A percentile compares a stretch with the other conserved stretches of the same genome.
Conservation (phyloP, 257 asterid species). For the Lycium barbarum region DNA sequence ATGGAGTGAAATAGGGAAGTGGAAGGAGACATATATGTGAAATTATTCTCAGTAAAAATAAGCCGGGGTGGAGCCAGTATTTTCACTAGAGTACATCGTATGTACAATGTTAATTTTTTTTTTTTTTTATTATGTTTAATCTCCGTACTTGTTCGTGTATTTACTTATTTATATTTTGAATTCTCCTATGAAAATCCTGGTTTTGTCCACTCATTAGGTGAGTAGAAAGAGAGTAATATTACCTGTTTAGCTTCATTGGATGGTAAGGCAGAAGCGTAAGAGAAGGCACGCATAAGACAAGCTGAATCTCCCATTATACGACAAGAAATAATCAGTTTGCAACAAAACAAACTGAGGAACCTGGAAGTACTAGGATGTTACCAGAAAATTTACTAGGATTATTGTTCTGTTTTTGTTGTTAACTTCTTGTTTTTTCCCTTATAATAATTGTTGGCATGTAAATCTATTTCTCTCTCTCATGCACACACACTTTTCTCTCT, state of each 20-base stretch:
- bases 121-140: neutral
- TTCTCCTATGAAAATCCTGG: neutral
- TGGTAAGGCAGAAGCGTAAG: slow-evolving; percentile 71
- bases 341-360: slow-evolving; percentile 8
- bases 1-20: neutral
- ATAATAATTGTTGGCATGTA: slow-evolving; percentile 4
- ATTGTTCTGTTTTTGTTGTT: neutral
- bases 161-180: neutral
- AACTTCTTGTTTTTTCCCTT: neutral
- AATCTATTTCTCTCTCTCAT: neutral
- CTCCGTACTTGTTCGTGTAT: neutral
- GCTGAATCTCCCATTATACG: slow-evolving; percentile 78
- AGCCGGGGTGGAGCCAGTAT: too few species aligned
- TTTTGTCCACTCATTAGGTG: neutral
- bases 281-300: slow-evolving; percentile 76
- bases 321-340: neutral
- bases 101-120: neutral
- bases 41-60: too few species aligned
- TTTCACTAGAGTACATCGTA: neutral
- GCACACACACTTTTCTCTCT: neutral
- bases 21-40: too few species aligned
- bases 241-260: slow-evolving; percentile 77
- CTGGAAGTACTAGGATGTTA: slow-evolving; percentile 9
- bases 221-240: neutral
- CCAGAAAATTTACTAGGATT: neutral